phyloP scores from a whole-genome alignment of 495 filamentous ascomycete species.

The Daldinia bambusicola region DNA sequence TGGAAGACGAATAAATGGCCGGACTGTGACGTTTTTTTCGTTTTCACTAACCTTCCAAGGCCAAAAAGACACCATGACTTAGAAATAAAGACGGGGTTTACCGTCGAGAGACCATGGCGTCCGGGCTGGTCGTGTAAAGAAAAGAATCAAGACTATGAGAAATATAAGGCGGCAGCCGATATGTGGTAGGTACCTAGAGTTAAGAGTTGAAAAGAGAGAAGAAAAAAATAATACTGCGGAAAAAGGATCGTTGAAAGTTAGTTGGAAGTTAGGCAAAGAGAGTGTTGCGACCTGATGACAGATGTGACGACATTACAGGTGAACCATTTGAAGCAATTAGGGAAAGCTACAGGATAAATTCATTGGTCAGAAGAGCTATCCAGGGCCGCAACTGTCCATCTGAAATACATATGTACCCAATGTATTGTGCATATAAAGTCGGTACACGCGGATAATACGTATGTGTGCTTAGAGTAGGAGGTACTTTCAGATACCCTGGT shows the following conservation, averaged over 20 bases:
- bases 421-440: neutral
- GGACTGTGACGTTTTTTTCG: neutral
- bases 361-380: constrained; percentile 15
- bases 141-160: neutral
- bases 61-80: constrained; percentile 83
- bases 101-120: constrained; percentile 40
- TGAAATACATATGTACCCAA: neutral
- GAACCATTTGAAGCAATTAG: constrained; percentile 22
- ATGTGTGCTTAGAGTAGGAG: neutral
- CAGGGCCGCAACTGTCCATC: neutral
- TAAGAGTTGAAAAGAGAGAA: neutral
- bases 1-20: neutral
- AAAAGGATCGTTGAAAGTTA: constrained; percentile 4
- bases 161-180: neutral
- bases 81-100: constrained; percentile 31
- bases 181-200: neutral
- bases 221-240: neutral
- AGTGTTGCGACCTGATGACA: constrained; percentile 33
- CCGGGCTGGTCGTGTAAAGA: neutral
- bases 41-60: constrained; percentile 71
- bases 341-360: constrained; percentile 8
- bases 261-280: constrained; percentile 6
- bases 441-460: neutral
- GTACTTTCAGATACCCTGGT: neutral
- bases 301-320: constrained; percentile 41